phyloP scores from a whole-genome alignment of 2,329 filamentous ascomycete genomes.

The Fusarium proliferatum region DNA sequence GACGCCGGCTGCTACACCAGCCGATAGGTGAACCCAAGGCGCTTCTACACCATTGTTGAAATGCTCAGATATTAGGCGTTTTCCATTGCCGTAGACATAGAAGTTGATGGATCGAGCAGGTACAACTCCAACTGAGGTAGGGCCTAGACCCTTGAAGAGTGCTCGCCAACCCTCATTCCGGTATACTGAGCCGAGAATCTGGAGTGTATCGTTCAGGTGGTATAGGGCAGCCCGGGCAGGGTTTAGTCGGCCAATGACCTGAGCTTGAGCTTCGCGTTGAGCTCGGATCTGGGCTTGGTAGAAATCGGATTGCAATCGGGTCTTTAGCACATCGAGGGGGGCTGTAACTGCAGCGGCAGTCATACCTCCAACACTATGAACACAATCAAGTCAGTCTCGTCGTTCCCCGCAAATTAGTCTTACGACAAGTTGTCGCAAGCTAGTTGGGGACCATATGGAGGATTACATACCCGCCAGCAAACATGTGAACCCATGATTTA shows the following conservation, averaged over 20 bases:
- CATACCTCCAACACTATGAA: slow-evolving; percentile 82
- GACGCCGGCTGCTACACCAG: slow-evolving; percentile 82
- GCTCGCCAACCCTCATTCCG: slow-evolving; percentile 84
- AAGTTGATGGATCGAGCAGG: slow-evolving; percentile 94
- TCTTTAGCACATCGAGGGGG: slow-evolving; percentile 93
- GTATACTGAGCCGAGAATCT: slow-evolving; percentile 85
- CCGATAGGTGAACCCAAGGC: slow-evolving; percentile 80
- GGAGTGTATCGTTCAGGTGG: slow-evolving; percentile 86
- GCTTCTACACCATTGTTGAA: slow-evolving; percentile 77
- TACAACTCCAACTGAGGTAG: slow-evolving; percentile 89
- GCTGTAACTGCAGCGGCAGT: slow-evolving; percentile 92
- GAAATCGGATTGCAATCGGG: slow-evolving; percentile 91
- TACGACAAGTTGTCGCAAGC: background rate
- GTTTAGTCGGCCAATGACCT: slow-evolving; percentile 62
- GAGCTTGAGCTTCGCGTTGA: slow-evolving; percentile 69
- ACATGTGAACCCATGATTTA: slow-evolving; percentile 91
- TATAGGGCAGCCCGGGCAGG: slow-evolving; percentile 73
- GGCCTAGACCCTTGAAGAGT: slow-evolving; percentile 92
- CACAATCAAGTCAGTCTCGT: slow-evolving; percentile 25
- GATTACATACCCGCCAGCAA: slow-evolving; percentile 82
- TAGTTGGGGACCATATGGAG: background rate
- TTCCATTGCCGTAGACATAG: slow-evolving; percentile 92
- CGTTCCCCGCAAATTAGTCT: background rate
- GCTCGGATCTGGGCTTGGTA: slow-evolving; percentile 86
- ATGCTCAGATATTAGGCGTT: slow-evolving; percentile 80